phyloP scores from a whole-genome alignment of 2,329 filamentous ascomycete genomes.

The Stemphylium beticola region DNA sequence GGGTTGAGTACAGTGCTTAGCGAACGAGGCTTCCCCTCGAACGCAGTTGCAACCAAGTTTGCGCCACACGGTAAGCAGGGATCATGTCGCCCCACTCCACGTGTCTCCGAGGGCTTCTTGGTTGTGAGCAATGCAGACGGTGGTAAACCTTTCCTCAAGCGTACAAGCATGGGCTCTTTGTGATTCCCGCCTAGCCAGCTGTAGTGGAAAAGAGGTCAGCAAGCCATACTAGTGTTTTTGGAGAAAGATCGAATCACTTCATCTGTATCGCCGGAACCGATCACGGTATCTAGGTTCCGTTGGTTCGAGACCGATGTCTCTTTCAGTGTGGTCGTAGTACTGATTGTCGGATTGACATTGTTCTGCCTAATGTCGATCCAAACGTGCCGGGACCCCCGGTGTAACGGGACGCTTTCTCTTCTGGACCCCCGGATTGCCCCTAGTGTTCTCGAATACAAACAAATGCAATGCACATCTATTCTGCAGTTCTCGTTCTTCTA shows the following conservation, averaged over 20 bases:
- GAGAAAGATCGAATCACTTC: conserved; percentile 6
- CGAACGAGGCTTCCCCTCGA: no score
- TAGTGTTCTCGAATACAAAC: no score
- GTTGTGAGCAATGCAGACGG: conserved; percentile 1
- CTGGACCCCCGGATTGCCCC: no score
- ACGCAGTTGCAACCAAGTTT: no score
- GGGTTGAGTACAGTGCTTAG: no score
- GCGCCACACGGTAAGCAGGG: no score
- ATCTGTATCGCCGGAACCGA: conserved; percentile 8
- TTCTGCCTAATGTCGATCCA: no score
- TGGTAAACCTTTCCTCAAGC: conserved; percentile 1
- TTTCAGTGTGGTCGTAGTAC: conserved; percentile 5
- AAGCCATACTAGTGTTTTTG: conserved; percentile 7
- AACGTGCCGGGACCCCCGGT: no score
- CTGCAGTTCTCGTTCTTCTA: no score
- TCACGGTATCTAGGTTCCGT: conserved; percentile 1
- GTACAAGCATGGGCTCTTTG: conserved; percentile 1
- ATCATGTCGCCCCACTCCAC: no score
- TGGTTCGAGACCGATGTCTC: conserved; percentile 8
- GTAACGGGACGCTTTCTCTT: no score
- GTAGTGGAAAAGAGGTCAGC: conserved; percentile 3
- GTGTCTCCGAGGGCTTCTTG: conserved; percentile 1
- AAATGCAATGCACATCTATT: no score
- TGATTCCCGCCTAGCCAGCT: conserved; percentile 1
- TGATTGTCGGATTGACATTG: conserved; percentile 1